These are phyloP conservation scores for Paecilomyces sp. DNA, from an alignment of 2,329 filamentous ascomycete species.

Conservation along the genomic window DNA sequence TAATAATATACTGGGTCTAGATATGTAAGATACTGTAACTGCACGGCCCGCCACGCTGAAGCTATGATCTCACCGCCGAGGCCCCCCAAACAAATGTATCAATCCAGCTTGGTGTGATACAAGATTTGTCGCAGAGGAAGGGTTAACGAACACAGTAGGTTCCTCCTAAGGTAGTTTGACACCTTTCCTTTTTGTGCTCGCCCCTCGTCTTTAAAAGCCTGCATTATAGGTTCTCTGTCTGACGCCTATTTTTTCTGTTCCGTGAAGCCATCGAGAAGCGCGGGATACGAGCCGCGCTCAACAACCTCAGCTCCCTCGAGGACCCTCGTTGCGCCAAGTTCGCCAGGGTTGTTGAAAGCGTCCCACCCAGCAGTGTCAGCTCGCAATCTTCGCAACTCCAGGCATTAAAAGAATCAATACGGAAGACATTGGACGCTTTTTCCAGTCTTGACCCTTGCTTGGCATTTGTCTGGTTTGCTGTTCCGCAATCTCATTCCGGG, in stretches of 20 bases:
- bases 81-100: background rate
- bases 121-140: background rate
- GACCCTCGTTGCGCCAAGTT: background rate
- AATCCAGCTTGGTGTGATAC: background rate
- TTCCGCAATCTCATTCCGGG: background rate
- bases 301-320: background rate
- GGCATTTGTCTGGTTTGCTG: background rate
- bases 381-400: background rate
- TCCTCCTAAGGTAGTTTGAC: background rate
- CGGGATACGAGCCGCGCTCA: background rate
- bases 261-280: background rate
- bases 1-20: background rate
- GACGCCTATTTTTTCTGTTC: background rate
- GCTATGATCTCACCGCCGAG: slow-evolving; percentile 1
- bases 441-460: background rate
- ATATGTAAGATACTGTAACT: background rate
- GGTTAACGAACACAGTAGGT: background rate
- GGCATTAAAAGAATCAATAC: background rate
- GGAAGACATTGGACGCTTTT: background rate
- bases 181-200: background rate
- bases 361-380: background rate
- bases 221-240: background rate
- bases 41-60: background rate
- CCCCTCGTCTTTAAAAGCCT: background rate
- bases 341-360: background rate